Conservation (phyloP, 192 early-diverging fungal genomes). For the Powellomyces hirtus region DNA sequence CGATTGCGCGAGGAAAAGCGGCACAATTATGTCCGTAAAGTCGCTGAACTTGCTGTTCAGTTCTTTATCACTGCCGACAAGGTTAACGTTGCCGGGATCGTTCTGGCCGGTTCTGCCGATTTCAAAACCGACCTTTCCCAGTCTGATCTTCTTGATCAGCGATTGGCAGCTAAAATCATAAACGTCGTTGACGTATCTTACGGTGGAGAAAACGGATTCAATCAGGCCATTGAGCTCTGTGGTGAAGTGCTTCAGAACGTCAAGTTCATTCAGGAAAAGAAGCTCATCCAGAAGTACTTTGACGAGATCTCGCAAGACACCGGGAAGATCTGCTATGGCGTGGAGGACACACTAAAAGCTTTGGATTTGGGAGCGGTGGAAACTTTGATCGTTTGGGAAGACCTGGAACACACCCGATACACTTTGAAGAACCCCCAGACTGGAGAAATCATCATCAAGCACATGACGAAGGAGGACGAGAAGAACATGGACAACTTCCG, state of each 20-base stretch:
- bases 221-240: conserved; percentile 93
- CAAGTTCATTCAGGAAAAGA: conserved; percentile 99
- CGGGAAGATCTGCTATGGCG: conserved; percentile 94
- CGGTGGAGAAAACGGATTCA: conserved; percentile 99
- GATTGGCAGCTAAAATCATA: conserved; percentile 83
- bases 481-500: conserved; percentile 71
- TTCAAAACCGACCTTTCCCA: conserved; percentile 96
- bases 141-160: conserved; percentile 95
- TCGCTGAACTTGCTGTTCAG: conserved; percentile 94
- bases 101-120: conserved; percentile 98
- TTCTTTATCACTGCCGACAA: conserved; percentile 94
- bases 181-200: conserved; percentile 97
- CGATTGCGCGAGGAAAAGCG: conserved; percentile 99
- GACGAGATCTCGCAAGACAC: conserved; percentile 96
- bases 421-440: conserved; percentile 73
- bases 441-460: conserved; percentile 63
- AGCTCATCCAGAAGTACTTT: conserved; percentile 93
- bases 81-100: conserved; percentile 80
- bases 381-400: conserved; percentile 96
- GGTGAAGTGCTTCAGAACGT: conserved; percentile 91
- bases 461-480: conserved; percentile 85
- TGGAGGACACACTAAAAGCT: conserved; percentile 94
- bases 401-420: conserved; percentile 78
- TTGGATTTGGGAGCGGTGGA: conserved; percentile 98
- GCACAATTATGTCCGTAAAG: conserved; percentile 98